Evolutionary conservation across 352 stramenopile species (phyloP).

Genomic region (Phytophthora cactorum): DNA sequence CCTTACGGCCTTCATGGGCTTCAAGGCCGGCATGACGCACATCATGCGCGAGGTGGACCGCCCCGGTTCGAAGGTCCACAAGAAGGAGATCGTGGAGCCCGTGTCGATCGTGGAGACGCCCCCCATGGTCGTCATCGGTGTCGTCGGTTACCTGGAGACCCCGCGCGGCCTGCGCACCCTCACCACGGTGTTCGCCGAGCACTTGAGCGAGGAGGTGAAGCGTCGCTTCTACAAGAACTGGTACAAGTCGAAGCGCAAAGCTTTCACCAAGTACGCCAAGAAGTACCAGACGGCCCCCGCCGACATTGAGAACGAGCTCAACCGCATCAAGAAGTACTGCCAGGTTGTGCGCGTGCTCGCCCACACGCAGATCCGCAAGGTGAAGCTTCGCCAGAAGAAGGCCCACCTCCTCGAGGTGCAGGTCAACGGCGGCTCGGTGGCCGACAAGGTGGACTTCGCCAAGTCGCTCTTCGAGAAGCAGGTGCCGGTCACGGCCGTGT

Average conservation of each 20-base stretch:
- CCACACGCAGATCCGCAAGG: constrained; percentile 99
- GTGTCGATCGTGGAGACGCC: constrained; percentile 99
- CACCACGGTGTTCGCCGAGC: constrained; percentile 99
- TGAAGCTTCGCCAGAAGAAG: constrained; percentile 99
- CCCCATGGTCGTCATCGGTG: constrained; percentile 99
- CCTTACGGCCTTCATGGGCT: constrained; percentile 99
- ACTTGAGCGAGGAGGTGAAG: constrained; percentile 99
- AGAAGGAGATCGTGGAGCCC: constrained; percentile 99
- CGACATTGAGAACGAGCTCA: constrained; percentile 97
- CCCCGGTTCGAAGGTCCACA: constrained; percentile 99
- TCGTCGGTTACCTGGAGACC: constrained; percentile 99
- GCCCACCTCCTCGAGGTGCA: constrained; percentile 99
- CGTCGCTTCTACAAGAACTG: constrained; percentile 99
- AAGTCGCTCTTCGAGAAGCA: constrained; percentile 99
- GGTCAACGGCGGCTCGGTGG: constrained; percentile 97
- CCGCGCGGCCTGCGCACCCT: constrained; percentile 98
- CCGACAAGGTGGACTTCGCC: constrained; percentile 99
- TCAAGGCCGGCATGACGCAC: constrained; percentile 99
- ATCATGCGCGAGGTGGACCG: constrained; percentile 99
- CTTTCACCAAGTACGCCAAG: constrained; percentile 99
- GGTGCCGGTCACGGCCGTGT: constrained; percentile 96
- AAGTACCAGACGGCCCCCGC: constrained; percentile 96
- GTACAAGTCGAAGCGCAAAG: constrained; percentile 99
- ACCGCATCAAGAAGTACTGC: constrained; percentile 99
- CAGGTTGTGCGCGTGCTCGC: constrained; percentile 99